Base-by-base conservation (phyloP, 441 rosid species). In the California macrophylla region DNA sequence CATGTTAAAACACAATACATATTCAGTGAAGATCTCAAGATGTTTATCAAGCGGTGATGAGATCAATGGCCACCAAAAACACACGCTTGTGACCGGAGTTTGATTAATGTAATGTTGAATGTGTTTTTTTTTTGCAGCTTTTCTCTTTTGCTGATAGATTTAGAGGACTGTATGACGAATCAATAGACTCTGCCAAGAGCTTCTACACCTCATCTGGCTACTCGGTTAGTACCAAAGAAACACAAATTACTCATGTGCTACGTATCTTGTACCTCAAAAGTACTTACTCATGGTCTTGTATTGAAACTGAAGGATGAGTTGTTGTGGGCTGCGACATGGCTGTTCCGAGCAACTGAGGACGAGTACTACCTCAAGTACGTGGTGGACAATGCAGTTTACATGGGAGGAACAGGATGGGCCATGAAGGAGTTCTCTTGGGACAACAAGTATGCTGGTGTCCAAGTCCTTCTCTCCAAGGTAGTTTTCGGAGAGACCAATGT, bases 391-490 rank as follows among this genome's bases (percentile, higher is more conserved):
- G 86, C 85, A 2, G 86, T 65, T n/a, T 78, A 79, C 75, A 79
- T 87, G 90, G 92, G 92, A 0, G 89, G 92, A 77, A 85, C 83
- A 13, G 83, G 88, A 16, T 85, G 88, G 87, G 87, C 87, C 12
- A 76, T 84, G 68, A 83, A 82, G 66, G 90, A 87, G 24, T 85
- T 87, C 80, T 85, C 87, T n/a, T 87, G 90, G 92, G 90, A 87
- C 83, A 87, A 79, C 84, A 87, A 87, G 61, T 85, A 85, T 38
- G 92, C 86, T 0, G 92, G 90, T 61, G 83, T 85, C 30, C 92
- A 87, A 76, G 71, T 84, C 83, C 90, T 87, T 62, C 82, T 87
- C 25, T 71, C 80, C 56, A 84, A 85, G 90, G 87, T 87, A 76
- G 16, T 36, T 20, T 38, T 32, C 36, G 7, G 36, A 4, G 6